Base-by-base conservation (phyloP, 2,329 filamentous ascomycete species). In the Ceratocystis smalleyi region DNA sequence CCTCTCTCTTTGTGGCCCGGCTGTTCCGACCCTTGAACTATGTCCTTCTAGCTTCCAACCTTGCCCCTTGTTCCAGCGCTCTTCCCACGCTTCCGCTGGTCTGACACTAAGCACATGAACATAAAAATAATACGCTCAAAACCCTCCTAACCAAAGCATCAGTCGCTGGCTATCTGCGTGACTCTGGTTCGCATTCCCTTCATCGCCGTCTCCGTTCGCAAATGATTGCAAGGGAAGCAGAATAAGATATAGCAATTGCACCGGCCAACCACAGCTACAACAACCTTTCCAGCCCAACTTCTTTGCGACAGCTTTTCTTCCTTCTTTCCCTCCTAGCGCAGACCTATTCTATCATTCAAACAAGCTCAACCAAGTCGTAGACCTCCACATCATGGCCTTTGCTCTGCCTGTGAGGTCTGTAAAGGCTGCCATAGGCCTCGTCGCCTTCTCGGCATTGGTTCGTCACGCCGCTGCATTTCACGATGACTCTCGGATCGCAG, bases 351-450 rank as follows among this genome's bases (percentile, higher is more conserved):
- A 40, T 40, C 35, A 40, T 40, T 40, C 10, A 40, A 15, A 15
- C 10, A 27, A 8, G 24, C 8, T 22, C 47, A 49, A 49, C 3
- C 19, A 10, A 10, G 19, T 51, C 47, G 8, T 22, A 51, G 22
- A 8, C 47, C 47, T 12, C 19, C 6, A n/a, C 27, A 19, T 6
- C 12, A 61, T 61, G 59, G 8, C 59, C 32, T n/a, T 7, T 17
- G 6, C 19, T 22, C 22, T 47, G 40, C 6, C 24, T 22, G 24
- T 27, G 4, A 43, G 17, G 45, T 32, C 59, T 24, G 59, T 27
- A 43, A 61, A 47, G 19, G 59, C 59, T n/a, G 43, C 19, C 19
- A 24, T 43, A 10, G 59, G 65, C 67, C 66, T 54, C 68, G 68
- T 35, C 69, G 59, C 49, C 7, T 22, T 63, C 15, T 8, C 59